A percentile compares a stretch with the other conserved stretches of the same genome.
phyloP scores from a whole-genome alignment of 148 eudicot genomes.

The Heliosperma pusillum region DNA sequence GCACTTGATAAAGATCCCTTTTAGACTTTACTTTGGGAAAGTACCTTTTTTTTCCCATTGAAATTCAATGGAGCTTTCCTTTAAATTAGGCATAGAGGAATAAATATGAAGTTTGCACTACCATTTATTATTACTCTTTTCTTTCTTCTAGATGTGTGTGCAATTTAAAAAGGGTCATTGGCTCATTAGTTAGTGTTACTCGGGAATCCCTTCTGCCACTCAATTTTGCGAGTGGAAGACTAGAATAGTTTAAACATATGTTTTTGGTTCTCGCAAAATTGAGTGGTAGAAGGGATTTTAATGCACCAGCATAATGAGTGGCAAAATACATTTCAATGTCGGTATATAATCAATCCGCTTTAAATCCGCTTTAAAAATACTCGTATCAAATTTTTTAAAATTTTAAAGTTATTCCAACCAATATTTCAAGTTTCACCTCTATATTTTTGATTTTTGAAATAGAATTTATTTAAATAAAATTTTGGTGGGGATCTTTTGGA shows the following conservation, averaged over 20 bases:
- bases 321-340: too few relatives aligned
- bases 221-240: too few relatives aligned
- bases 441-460: background rate
- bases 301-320: too few relatives aligned
- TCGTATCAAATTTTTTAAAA: background rate
- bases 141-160: background rate
- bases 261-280: too few relatives aligned
- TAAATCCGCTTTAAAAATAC: background rate
- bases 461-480: too few relatives aligned
- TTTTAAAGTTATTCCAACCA: background rate
- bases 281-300: background rate
- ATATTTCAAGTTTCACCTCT: background rate
- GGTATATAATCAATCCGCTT: background rate
- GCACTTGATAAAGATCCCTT: conserved; percentile 16
- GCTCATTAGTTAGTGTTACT: too few relatives aligned
- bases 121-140: background rate
- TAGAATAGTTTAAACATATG: too few relatives aligned
- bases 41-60: conserved; percentile 5
- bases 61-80: background rate
- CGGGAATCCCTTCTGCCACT: background rate
- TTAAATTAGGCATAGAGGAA: background rate
- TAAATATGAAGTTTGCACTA: background rate
- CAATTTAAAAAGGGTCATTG: background rate
- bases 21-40: background rate
- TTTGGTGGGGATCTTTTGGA: conserved; percentile 1